Evolutionary conservation across 192 early-diverging fungal species (phyloP), one percentile per base, ranked within the genome.

Genomic region (Mortierella claussenii): DNA sequence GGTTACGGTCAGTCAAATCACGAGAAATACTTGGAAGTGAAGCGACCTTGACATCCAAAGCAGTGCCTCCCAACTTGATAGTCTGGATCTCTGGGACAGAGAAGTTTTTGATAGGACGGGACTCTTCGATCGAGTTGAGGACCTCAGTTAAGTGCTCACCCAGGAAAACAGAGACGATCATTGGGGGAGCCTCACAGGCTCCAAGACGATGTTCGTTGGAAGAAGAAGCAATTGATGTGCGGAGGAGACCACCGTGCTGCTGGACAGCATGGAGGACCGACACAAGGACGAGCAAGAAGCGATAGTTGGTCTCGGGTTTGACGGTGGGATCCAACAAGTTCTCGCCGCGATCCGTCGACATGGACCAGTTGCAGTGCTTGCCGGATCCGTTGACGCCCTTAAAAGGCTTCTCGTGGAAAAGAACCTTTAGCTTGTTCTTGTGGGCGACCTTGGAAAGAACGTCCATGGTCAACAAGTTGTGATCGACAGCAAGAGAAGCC

Each of bases 351-450:
- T 98, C 93, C 18, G 96, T 99, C 49, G 92, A 90, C 61, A 98
- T 85, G 63, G 95, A 90, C 96, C 96, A 99, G 92, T 97, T 97
- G 87, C 95, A 96, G 89, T 98, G 97, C 89, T 99, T 99, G 65
- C 97, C 96, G 36, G 92, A 94, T 43, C 97, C 97, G 86, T 99
- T 99, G 83, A 99, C 86, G 65, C 97, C 96, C 86, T 95, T 94
- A 89, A 97, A 99, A 30, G 97, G 97, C 86, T 99, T 99, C 89
- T 99, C 97, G 88, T 99, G 97, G 93, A 92, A 99, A 54, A 99
- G 88, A 55, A 91, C 92, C 88, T 96, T 96, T 78, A 99, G 91
- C 82, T 93, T 93, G 90, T 99, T 94, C 61, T 93, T 89, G 88
- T 99, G 96, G 55, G 97, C 95, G 28, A 99, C 95, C 84, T 92